A percentile compares a stretch with the other conserved stretches of the same genome.
phyloP scores from a whole-genome alignment of 2,329 filamentous ascomycete species.

The Fusarium decemcellulare region DNA sequence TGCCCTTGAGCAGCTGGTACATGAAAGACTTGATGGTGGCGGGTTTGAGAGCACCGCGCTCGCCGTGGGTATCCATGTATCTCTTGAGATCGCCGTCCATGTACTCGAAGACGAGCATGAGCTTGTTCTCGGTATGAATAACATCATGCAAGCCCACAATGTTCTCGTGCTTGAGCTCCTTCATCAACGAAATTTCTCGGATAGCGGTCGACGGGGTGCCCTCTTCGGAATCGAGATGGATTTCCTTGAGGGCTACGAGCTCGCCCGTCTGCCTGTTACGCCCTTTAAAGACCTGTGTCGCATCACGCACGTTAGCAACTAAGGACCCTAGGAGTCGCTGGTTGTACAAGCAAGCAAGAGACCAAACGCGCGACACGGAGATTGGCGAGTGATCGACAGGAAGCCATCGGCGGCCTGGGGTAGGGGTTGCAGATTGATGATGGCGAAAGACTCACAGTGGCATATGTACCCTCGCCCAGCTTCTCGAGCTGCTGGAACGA shows the following conservation, averaged over 20 bases:
- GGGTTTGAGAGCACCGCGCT: slow-evolving; percentile 90
- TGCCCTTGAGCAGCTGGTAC: slow-evolving; percentile 95
- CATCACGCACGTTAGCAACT: slow-evolving; percentile 26
- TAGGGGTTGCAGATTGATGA: not conserved
- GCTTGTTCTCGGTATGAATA: slow-evolving; percentile 99
- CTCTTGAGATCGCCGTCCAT: slow-evolving; percentile 99
- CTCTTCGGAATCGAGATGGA: slow-evolving; percentile 98
- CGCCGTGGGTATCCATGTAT: slow-evolving; percentile 96
- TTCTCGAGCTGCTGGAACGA: slow-evolving; percentile 99
- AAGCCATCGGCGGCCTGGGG: not conserved
- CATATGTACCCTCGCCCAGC: slow-evolving; percentile 98
- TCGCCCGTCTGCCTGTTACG: slow-evolving; percentile 97
- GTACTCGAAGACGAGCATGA: slow-evolving; percentile 99
- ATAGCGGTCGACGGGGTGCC: slow-evolving; percentile 98
- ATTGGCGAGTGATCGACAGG: not conserved
- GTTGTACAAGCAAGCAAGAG: not conserved
- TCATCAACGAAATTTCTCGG: slow-evolving; percentile 98
- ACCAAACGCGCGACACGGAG: not conserved
- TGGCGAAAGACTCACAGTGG: slow-evolving; percentile 76
- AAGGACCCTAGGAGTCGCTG: not conserved
- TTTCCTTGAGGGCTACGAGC: slow-evolving; percentile 97
- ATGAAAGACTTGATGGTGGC: slow-evolving; percentile 98
- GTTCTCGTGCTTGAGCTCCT: slow-evolving; percentile 98
- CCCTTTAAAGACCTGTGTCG: slow-evolving; percentile 91
- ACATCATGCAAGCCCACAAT: slow-evolving; percentile 98